Conservation (phyloP, 1,284 basidiomycete genomes). For the Athelia sp. region DNA sequence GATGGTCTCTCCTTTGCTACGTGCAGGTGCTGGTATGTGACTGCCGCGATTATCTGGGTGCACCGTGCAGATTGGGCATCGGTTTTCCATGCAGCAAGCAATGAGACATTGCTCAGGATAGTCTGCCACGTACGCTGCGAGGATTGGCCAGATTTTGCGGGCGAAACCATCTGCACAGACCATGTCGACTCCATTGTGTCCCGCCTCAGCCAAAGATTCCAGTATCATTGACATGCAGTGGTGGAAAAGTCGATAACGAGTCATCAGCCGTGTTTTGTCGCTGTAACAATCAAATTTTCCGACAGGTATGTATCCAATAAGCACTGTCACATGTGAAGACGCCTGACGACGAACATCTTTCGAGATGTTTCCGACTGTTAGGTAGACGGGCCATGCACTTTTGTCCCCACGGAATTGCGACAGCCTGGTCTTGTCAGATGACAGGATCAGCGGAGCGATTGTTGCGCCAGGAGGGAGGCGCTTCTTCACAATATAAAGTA, state of each 20-base stretch:
- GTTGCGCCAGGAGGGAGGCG: conserved; percentile 6
- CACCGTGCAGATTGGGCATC: conserved; percentile 23
- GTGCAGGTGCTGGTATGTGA: conserved; percentile 3
- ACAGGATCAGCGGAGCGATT: conserved; percentile 10
- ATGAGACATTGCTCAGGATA: conserved; percentile 38
- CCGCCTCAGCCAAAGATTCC: conserved; percentile 24
- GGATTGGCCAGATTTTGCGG: conserved; percentile 25
- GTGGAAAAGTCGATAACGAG: conserved; percentile 31
- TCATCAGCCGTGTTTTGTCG: conserved; percentile 12
- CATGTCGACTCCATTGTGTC: conserved; percentile 25
- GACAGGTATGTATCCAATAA: conserved; percentile 37
- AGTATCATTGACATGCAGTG: conserved; percentile 28
- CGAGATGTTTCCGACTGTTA: conserved; percentile 32
- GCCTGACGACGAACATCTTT: conserved; percentile 24
- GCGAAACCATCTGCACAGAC: conserved; percentile 28
- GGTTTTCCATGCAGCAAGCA: conserved; percentile 25
- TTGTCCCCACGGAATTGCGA: conserved; percentile 23
- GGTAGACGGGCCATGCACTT: conserved; percentile 29
- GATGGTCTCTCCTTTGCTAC: conserved; percentile 2
- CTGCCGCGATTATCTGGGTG: conserved; percentile 12
- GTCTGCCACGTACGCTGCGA: conserved; percentile 37
- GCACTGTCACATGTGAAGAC: conserved; percentile 20
- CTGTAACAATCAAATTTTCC: conserved; percentile 31
- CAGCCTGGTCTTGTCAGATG: conserved; percentile 18
- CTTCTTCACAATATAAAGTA: neutral